Conservation (phyloP, 768 basidiomycete genomes). For the Dentipellis fragilis region DNA sequence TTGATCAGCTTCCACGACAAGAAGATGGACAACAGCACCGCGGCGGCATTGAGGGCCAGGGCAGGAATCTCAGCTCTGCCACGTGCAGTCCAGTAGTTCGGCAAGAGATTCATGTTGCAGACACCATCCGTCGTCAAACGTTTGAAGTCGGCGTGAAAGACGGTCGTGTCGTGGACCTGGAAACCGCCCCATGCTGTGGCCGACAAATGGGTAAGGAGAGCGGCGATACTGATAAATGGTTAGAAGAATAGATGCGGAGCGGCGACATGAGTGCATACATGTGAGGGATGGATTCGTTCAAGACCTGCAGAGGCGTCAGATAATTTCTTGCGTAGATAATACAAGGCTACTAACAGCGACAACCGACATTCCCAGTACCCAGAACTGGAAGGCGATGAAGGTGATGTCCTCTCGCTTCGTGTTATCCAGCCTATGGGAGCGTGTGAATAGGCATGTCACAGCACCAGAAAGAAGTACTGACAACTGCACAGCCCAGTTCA, state of each 20-base stretch:
- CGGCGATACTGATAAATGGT: slow-evolving; percentile 35
- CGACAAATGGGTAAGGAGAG: slow-evolving; percentile 61
- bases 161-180: slow-evolving; percentile 51
- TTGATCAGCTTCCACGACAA: slow-evolving; percentile 70
- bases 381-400: slow-evolving; percentile 71
- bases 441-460: not conserved
- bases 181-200: slow-evolving; percentile 66
- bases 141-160: slow-evolving; percentile 47
- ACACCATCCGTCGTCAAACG: slow-evolving; percentile 53
- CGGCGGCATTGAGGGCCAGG: slow-evolving; percentile 49
- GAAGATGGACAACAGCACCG: slow-evolving; percentile 49
- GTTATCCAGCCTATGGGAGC: slow-evolving; percentile 41
- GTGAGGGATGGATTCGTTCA: slow-evolving; percentile 78
- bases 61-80: slow-evolving; percentile 52
- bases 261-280: slow-evolving; percentile 24
- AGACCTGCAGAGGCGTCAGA: slow-evolving; percentile 16
- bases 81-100: slow-evolving; percentile 56
- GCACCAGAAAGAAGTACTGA: slow-evolving; percentile 24
- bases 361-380: slow-evolving; percentile 71
- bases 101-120: slow-evolving; percentile 48
- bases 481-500: slow-evolving; percentile 65
- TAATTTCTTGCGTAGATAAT: not conserved
- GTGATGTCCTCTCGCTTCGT: slow-evolving; percentile 72
- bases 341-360: slow-evolving; percentile 34
- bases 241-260: not conserved